Evolutionary conservation across 257 asterid genomes (phyloP).

Genomic region (Paulownia fortunei): DNA sequence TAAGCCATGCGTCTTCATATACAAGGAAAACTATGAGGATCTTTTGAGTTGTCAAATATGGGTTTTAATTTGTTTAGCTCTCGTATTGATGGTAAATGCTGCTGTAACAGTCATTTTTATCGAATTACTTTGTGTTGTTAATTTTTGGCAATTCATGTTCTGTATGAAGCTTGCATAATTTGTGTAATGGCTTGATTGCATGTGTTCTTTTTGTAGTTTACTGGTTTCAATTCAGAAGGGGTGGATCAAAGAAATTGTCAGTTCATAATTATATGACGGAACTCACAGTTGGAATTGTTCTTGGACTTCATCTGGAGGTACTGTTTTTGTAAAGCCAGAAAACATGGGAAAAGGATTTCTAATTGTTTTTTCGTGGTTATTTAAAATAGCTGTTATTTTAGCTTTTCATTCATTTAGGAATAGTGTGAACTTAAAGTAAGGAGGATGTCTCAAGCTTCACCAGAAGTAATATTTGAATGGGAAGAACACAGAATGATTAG

Average conservation of each 20-base stretch:
- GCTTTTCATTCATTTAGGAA: conserved; percentile 39
- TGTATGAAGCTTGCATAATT: not conserved
- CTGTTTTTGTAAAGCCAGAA: conserved; percentile 48
- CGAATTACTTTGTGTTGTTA: not conserved
- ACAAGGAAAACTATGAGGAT: not conserved
- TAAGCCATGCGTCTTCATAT: not conserved
- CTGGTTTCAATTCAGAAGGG: conserved; percentile 24
- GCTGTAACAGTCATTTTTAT: not conserved
- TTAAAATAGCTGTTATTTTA: conserved; percentile 33
- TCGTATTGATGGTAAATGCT: not conserved
- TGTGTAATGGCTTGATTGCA: not conserved
- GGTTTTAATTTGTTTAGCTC: not conserved
- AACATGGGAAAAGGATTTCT: conserved; percentile 40
- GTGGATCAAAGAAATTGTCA: conserved; percentile 33
- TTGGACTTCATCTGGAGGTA: conserved; percentile 33
- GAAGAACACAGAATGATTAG: conserved; percentile 12
- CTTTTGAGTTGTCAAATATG: not conserved
- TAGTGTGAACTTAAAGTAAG: conserved; percentile 32
- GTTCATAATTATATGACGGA: conserved; percentile 34
- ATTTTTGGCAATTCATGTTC: not conserved
- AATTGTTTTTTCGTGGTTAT: conserved; percentile 7
- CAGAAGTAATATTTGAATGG: conserved; percentile 15
- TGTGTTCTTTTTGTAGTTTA: conserved; percentile 33
- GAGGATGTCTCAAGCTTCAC: conserved; percentile 23
- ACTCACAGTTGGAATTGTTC: conserved; percentile 33